A percentile compares a stretch with the other conserved stretches of the same genome.
Conservation (phyloP, 2,329 filamentous ascomycete species). For the Bipolaris bicolor region DNA sequence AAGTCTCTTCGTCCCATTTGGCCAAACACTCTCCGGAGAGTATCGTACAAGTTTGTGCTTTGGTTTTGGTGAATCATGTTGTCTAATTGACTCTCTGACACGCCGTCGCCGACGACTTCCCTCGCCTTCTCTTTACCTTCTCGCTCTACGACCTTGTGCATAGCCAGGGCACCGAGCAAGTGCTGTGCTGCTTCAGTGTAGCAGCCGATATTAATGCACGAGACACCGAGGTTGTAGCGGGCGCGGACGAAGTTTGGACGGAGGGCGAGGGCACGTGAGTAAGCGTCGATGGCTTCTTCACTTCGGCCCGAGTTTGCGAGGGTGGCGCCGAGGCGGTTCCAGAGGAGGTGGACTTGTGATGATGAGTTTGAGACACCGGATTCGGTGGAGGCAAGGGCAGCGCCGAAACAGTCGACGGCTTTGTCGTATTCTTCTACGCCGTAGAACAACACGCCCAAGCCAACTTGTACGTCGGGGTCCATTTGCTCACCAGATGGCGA, state of each 20-base stretch:
- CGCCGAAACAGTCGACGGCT: constrained; percentile 96
- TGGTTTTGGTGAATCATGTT: constrained; percentile 93
- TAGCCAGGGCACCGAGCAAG: constrained; percentile 85
- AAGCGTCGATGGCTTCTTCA: constrained; percentile 96
- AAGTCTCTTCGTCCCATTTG: constrained; percentile 92
- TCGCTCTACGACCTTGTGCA: constrained; percentile 93
- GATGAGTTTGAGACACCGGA: constrained; percentile 81
- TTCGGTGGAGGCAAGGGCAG: constrained; percentile 85
- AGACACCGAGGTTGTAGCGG: constrained; percentile 94
- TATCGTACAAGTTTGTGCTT: constrained; percentile 96
- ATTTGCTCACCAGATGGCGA: constrained; percentile 92
- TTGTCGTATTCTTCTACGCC: constrained; percentile 98
- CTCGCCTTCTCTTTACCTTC: constrained; percentile 82
- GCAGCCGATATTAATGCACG: constrained; percentile 96
- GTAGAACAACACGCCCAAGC: constrained; percentile 95
- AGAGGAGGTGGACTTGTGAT: constrained; percentile 88
- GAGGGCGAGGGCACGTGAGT: constrained; percentile 87
- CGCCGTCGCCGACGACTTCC: constrained; percentile 70
- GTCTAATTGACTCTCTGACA: constrained; percentile 77
- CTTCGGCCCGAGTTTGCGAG: constrained; percentile 91
- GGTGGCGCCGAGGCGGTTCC: constrained; percentile 96
- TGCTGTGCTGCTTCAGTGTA: constrained; percentile 92
- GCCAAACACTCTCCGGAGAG: constrained; percentile 89
- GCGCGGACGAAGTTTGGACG: constrained; percentile 97
- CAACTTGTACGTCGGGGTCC: constrained; percentile 98